phyloP scores from a whole-genome alignment of 768 basidiomycete species.

The Scleroderma citrinum region DNA sequence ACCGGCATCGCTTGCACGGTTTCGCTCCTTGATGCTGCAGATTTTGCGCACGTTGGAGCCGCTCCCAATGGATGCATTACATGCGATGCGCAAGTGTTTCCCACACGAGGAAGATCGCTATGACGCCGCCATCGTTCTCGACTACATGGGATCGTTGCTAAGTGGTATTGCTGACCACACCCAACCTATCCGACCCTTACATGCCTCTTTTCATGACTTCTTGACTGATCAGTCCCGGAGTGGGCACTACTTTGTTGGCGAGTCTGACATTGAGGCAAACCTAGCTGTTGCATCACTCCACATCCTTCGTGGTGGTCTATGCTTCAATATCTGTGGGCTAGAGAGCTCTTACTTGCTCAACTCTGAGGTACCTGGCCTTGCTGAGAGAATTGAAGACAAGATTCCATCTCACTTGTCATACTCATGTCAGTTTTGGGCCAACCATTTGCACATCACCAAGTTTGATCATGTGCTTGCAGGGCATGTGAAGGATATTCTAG shows the following conservation, averaged over 20 bases:
- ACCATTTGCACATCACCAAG: conserved; percentile 18
- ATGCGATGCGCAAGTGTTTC: not conserved
- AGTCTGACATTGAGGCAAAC: conserved; percentile 5
- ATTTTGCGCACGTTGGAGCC: conserved; percentile 4
- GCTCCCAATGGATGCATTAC: not conserved
- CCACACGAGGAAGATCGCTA: not conserved
- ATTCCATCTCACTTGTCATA: conserved; percentile 31
- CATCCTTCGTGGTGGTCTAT: conserved; percentile 28
- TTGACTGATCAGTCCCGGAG: conserved; percentile 11
- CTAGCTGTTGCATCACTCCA: conserved; percentile 19
- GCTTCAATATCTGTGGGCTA: conserved; percentile 36
- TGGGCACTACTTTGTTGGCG: conserved; percentile 9
- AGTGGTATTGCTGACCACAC: not conserved
- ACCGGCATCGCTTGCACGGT: not conserved
- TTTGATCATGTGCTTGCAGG: conserved; percentile 12
- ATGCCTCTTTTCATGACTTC: conserved; percentile 26
- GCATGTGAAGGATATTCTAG: conserved; percentile 13
- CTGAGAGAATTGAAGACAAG: conserved; percentile 10
- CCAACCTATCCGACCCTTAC: conserved; percentile 13
- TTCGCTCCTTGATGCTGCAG: not conserved
- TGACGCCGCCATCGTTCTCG: not conserved
- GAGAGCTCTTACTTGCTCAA: conserved; percentile 30
- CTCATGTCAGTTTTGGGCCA: conserved; percentile 33
- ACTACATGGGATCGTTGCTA: conserved; percentile 4
- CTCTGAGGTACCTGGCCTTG: conserved; percentile 17